phyloP scores from a whole-genome alignment of 768 basidiomycete species.

The Mycena metata region DNA sequence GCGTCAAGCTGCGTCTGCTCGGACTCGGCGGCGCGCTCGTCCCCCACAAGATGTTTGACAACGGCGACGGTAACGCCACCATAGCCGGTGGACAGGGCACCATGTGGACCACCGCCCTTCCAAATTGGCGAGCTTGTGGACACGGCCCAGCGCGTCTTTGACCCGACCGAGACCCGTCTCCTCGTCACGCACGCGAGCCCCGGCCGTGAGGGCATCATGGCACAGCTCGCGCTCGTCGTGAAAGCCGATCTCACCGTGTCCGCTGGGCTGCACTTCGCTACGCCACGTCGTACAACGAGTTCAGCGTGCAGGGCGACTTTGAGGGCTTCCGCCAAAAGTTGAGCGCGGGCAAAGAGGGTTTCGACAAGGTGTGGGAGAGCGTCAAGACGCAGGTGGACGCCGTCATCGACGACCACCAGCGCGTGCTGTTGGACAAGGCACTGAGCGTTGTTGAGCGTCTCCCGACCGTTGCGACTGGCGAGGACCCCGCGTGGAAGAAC shows the following conservation, averaged over 20 bases:
- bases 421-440: constrained; percentile 89
- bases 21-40: constrained; percentile 97
- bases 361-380: constrained; percentile 94
- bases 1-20: constrained; percentile 93
- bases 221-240: constrained; percentile 89
- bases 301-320: constrained; percentile 91
- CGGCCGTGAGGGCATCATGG: constrained; percentile 92
- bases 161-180: constrained; percentile 93
- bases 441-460: constrained; percentile 86
- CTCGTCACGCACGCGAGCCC: constrained; percentile 94
- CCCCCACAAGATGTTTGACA: constrained; percentile 94
- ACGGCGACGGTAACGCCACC: constrained; percentile 94
- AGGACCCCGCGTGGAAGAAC: constrained; percentile 98
- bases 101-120: constrained; percentile 98
- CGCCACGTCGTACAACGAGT: constrained; percentile 96
- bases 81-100: constrained; percentile 98
- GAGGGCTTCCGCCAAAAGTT: constrained; percentile 91
- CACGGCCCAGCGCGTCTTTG: constrained; percentile 94
- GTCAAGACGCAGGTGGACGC: constrained; percentile 92
- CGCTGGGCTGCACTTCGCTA: constrained; percentile 98
- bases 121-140: constrained; percentile 99
- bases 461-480: constrained; percentile 74
- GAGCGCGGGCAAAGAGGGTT: constrained; percentile 79
- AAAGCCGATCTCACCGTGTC: constrained; percentile 96
- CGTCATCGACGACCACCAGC: constrained; percentile 92